Conservation (phyloP, 2,329 filamentous ascomycete species). For the Exophiala sp. region DNA sequence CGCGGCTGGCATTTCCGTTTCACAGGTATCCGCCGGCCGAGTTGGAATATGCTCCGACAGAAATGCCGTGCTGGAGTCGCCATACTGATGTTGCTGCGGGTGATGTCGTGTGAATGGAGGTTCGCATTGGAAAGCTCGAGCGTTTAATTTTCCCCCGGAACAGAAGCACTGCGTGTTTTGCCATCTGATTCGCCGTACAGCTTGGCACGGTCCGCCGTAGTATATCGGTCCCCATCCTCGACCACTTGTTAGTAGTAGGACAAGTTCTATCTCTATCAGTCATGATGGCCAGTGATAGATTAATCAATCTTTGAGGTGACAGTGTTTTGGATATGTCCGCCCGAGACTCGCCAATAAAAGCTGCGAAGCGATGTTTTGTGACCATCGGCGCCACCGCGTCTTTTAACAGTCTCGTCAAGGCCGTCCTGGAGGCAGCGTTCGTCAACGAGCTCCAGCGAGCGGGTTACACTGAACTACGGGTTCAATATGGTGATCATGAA, state of each 20-base stretch:
- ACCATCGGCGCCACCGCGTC: constrained; percentile 88
- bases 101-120: not conserved
- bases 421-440: constrained; percentile 58
- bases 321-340: constrained; percentile 14
- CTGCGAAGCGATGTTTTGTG: constrained; percentile 61
- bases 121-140: constrained; percentile 14
- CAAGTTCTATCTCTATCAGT: not conserved
- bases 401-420: constrained; percentile 65
- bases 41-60: constrained; percentile 24
- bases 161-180: not conserved
- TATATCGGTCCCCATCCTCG: not conserved
- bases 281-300: too few species aligned
- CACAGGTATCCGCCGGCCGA: constrained; percentile 18
- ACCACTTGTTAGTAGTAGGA: too few species aligned
- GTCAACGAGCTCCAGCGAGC: constrained; percentile 53
- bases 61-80: constrained; percentile 27
- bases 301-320: too few species aligned
- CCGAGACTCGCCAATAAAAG: not conserved
- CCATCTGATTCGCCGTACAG: not conserved
- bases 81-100: constrained; percentile 19
- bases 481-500: constrained; percentile 72
- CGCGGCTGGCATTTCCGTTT: constrained; percentile 21
- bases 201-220: constrained; percentile 6
- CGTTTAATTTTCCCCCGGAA: constrained; percentile 11
- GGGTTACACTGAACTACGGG: constrained; percentile 63